Evolutionary conservation across 768 basidiomycete species (phyloP).

Genomic region (Pleurotus sapidus): DNA sequence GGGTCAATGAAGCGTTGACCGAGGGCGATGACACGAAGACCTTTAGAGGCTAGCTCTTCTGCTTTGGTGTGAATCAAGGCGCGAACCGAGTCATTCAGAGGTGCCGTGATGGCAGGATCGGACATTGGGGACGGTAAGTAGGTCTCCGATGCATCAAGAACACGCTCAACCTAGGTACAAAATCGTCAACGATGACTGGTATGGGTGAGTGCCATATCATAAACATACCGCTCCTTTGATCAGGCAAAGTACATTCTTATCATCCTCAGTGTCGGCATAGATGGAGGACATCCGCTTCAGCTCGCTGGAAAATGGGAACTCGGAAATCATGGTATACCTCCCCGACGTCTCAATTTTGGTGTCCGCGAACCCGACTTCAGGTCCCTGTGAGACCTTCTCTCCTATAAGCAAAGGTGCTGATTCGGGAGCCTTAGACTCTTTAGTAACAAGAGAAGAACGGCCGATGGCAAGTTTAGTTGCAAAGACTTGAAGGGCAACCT

Average conservation of each 20-base stretch:
- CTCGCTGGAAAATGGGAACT: slow-evolving; percentile 48
- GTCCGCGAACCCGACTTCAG: slow-evolving; percentile 14
- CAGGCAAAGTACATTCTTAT: slow-evolving; percentile 19
- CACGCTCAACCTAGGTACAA: slow-evolving; percentile 32
- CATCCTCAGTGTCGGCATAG: slow-evolving; percentile 26
- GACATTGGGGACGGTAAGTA: slow-evolving; percentile 25
- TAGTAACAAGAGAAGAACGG: slow-evolving; percentile 23
- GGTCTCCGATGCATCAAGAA: slow-evolving; percentile 42
- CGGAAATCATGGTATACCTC: slow-evolving; percentile 30
- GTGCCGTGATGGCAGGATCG: slow-evolving; percentile 16
- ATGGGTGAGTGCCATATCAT: slow-evolving; percentile 6
- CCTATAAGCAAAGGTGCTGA: slow-evolving; percentile 21
- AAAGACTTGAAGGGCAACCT: slow-evolving; percentile 53
- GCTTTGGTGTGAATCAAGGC: slow-evolving; percentile 15
- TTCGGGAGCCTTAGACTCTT: slow-evolving; percentile 18
- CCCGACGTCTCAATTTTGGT: slow-evolving; percentile 18
- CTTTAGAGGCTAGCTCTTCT: slow-evolving; percentile 35
- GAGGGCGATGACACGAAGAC: slow-evolving; percentile 37
- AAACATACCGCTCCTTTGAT: slow-evolving; percentile 35
- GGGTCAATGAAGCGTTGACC: slow-evolving; percentile 21
- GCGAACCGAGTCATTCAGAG: slow-evolving; percentile 24
- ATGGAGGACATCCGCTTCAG: slow-evolving; percentile 49
- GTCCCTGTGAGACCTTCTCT: slow-evolving; percentile 9
- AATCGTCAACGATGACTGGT: not conserved
- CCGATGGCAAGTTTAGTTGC: slow-evolving; percentile 47